Base-by-base conservation (phyloP, 1,284 basidiomycete species). In the Dichomitus squalens region DNA sequence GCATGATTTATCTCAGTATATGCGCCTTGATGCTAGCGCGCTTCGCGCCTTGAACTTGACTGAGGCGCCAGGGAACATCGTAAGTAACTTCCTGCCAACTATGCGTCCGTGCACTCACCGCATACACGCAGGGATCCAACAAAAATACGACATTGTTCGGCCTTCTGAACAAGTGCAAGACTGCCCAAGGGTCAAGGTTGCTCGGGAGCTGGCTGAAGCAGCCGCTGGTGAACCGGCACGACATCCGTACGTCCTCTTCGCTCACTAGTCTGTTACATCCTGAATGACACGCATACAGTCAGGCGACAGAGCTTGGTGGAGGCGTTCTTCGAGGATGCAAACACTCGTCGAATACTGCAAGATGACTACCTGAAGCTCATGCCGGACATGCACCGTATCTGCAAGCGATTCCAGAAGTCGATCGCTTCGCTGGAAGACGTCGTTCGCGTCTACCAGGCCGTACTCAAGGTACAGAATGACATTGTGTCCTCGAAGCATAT, bases 151-250 rank as follows among this genome's bases (percentile, higher is more conserved):
- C 93, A 20, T 72, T 99, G 4, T 88, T 94, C 57, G 95, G 96
- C 0, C 76, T 98, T 20, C 73, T 99, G 60, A 98, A 99, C 72
- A 92, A 91, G 65, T 98, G 97, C 80, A 97, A 96, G 75, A 99
- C 97, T 1, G 88, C 92, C 0, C 97, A 99, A 72, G 97, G 97
- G 0, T 88, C 92, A n/a, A 79, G 97, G 53, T 73, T 98, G 54
- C 80, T 99, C 2, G 92, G 87, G 0, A 90, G 90, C 57, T 99
- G 96, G 96, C 78, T 99, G 53, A 98, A 98, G 73, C 97, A 99
- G 73, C 97, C 97, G 1, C 77, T 99, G 27, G 87, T 98, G 39
- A 98, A 98, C 70, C 75, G 94, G 20, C 95, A 98, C 66, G 91
- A 96, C 68, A 99, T 99, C 63, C 77, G 93, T 92, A 62, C 64